These are phyloP conservation scores for Calycina herbarum DNA, from an alignment of 2,329 filamentous ascomycete species.

Conservation along the genomic window DNA sequence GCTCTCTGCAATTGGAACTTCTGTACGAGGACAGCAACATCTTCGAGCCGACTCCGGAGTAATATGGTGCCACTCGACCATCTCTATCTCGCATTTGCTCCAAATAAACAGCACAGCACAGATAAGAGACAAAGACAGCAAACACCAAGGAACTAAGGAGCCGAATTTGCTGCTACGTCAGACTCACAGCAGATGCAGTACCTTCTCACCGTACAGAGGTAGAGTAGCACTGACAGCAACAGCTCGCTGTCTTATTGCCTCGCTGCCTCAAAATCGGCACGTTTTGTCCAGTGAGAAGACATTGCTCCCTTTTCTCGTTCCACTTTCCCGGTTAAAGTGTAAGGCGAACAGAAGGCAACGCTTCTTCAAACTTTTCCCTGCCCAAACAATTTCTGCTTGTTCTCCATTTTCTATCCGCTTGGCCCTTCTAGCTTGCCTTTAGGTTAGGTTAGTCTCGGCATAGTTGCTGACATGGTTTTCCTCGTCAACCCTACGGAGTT, in stretches of 20 bases:
- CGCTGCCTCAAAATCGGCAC: not conserved
- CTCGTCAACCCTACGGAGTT: not conserved
- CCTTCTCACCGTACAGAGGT: not conserved
- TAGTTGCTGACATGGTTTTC: not conserved
- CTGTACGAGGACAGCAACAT: not conserved
- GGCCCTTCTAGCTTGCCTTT: too few species aligned
- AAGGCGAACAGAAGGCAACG: not conserved
- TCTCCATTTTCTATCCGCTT: too few species aligned
- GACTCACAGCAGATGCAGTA: not conserved
- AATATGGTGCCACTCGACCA: not conserved
- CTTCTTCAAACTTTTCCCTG: too few species aligned
- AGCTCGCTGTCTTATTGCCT: not conserved
- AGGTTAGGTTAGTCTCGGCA: not conserved
- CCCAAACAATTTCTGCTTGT: too few species aligned
- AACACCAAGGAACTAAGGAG: too few species aligned
- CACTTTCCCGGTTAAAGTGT: not conserved
- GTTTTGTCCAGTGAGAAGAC: not conserved
- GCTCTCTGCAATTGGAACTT: not conserved
- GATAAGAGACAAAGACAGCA: not conserved
- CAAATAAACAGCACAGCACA: not conserved
- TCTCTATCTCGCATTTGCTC: not conserved
- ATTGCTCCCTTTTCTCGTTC: not conserved
- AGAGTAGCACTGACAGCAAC: not conserved
- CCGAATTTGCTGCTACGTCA: not conserved
- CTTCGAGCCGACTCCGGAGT: not conserved